Conservation (phyloP, 805 yeast genomes). For the Komagataella pseudopastoris region DNA sequence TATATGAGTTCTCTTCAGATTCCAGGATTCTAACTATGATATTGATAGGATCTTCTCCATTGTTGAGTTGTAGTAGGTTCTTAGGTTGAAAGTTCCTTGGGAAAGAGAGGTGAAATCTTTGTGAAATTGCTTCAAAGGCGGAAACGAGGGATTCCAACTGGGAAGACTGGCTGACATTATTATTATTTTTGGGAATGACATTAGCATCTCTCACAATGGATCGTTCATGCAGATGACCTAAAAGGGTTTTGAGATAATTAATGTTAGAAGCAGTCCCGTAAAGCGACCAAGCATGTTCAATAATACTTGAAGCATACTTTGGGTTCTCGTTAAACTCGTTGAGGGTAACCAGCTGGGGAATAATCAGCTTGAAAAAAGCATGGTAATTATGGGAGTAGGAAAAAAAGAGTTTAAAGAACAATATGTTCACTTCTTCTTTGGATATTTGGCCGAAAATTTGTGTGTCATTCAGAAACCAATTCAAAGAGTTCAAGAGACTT, state of each 20-base stretch:
- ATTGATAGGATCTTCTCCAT: slow-evolving; percentile 10
- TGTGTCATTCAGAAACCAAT: slow-evolving; percentile 14
- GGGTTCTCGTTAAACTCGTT: not conserved
- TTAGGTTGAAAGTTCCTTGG: not conserved
- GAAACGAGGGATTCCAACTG: not conserved
- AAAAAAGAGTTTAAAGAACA: not conserved
- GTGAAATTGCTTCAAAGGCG: not conserved
- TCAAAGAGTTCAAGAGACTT: slow-evolving; percentile 13
- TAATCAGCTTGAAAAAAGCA: slow-evolving; percentile 5
- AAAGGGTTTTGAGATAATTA: not conserved
- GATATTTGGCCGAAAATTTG: slow-evolving; percentile 12
- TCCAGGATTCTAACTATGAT: slow-evolving; percentile 26
- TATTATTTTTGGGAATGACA: not conserved
- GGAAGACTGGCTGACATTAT: not conserved
- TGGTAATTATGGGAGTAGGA: slow-evolving; percentile 3
- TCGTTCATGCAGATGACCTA: not conserved
- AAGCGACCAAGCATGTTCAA: slow-evolving; percentile 12
- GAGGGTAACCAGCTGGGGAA: not conserved
- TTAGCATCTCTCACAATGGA: not conserved
- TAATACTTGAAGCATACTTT: slow-evolving; percentile 7
- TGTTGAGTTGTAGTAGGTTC: not conserved
- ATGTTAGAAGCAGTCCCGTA: slow-evolving; percentile 14
- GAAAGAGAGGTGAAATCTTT: not conserved
- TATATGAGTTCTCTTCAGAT: slow-evolving; percentile 37
- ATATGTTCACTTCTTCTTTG: slow-evolving; percentile 8